These are phyloP conservation scores for Hypomontagnella monticulosa DNA, from an alignment of 495 filamentous ascomycete species.

Conservation along the genomic window DNA sequence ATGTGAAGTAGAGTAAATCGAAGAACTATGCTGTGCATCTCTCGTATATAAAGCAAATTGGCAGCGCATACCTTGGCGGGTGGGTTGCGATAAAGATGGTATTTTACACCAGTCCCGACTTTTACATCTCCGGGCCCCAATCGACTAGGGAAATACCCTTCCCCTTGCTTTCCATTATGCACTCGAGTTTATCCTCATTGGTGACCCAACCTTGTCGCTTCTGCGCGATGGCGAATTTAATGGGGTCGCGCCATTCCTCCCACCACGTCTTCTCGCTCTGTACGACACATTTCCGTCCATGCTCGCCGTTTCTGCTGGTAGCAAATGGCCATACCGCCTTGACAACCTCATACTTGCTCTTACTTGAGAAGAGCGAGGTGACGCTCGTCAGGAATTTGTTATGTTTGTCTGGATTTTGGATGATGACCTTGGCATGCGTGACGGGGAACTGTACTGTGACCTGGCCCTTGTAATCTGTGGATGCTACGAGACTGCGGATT, in stretches of 20 bases:
- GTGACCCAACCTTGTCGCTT: constrained; percentile 61
- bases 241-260: constrained; percentile 58
- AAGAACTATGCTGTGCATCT: no score
- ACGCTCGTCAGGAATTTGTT: constrained; percentile 56
- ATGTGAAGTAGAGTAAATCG: no score
- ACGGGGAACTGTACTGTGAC: constrained; percentile 61
- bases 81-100: not conserved
- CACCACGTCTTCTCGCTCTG: constrained; percentile 66
- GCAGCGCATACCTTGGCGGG: not conserved
- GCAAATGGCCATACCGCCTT: constrained; percentile 61
- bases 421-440: constrained; percentile 58
- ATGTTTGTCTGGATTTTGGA: constrained; percentile 56
- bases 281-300: constrained; percentile 53
- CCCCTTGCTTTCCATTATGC: constrained; percentile 55
- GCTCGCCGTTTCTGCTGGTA: constrained; percentile 50
- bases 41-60: no score
- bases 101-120: not conserved
- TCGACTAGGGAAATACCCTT: constrained; percentile 46
- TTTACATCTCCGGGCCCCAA: constrained; percentile 50
- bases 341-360: constrained; percentile 60
- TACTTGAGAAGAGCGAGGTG: constrained; percentile 53
- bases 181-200: constrained; percentile 61
- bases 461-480: constrained; percentile 57
- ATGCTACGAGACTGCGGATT: constrained; percentile 56
- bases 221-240: constrained; percentile 53